Percentiles rank a stretch among this genome's conserved stretches.
These are phyloP conservation scores for Acidomyces sp. DNA, from an alignment of 495 filamentous ascomycete genomes.

Conservation along the genomic window DNA sequence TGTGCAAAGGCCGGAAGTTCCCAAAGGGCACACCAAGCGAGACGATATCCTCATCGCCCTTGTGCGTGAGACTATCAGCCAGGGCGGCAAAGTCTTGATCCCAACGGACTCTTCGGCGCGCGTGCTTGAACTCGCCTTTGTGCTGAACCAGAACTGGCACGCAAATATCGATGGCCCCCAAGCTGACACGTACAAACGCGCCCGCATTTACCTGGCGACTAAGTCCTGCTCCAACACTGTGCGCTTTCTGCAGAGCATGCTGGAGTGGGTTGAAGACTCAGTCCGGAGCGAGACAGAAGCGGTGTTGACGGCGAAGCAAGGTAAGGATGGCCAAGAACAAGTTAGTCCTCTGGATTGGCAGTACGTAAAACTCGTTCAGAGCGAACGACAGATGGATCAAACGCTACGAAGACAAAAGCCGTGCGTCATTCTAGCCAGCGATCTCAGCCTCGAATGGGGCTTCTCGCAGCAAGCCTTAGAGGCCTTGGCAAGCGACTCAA, in stretches of 20 bases:
- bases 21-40: constrained; percentile 60
- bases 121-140: constrained; percentile 83
- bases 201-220: constrained; percentile 71
- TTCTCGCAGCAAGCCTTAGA: constrained; percentile 81
- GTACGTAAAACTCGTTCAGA: constrained; percentile 67
- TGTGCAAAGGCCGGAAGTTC: constrained; percentile 52
- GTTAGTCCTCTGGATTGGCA: constrained; percentile 74
- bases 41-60: constrained; percentile 76
- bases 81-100: constrained; percentile 87
- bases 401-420: constrained; percentile 38
- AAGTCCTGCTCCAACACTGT: constrained; percentile 69
- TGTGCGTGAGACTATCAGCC: constrained; percentile 59
- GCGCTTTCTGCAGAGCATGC: constrained; percentile 81
- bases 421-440: constrained; percentile 76
- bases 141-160: constrained; percentile 85
- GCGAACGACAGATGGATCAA: constrained; percentile 57
- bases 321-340: constrained; percentile 26
- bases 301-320: constrained; percentile 35
- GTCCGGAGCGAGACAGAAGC: constrained; percentile 86
- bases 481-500: constrained; percentile 54
- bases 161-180: constrained; percentile 46
- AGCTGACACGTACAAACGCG: constrained; percentile 43
- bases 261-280: constrained; percentile 97
- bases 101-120: constrained; percentile 89
- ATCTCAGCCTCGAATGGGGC: constrained; percentile 84